These are phyloP conservation scores for Raffaelea albimanens DNA, from an alignment of 2,329 filamentous ascomycete genomes.

Conservation along the genomic window DNA sequence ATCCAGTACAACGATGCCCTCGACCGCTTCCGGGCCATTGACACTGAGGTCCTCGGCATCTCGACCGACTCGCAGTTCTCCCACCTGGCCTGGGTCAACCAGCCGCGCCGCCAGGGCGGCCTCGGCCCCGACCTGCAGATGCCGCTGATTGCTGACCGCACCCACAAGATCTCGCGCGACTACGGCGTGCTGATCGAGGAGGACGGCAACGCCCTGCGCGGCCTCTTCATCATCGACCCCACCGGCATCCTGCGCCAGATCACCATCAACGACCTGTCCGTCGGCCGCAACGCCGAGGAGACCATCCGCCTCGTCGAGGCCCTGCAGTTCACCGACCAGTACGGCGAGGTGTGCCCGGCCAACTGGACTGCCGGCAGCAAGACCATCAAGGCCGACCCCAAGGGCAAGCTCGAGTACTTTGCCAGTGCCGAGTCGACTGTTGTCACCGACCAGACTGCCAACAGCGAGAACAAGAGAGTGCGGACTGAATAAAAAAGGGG, in stretches of 20 bases:
- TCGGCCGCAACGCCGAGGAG: constrained; percentile 56
- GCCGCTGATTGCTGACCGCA: constrained; percentile 53
- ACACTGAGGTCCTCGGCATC: constrained; percentile 49
- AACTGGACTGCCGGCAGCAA: constrained; percentile 38
- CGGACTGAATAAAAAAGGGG: neutral
- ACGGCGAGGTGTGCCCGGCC: constrained; percentile 62
- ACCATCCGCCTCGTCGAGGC: constrained; percentile 57
- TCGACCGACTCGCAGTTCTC: constrained; percentile 53
- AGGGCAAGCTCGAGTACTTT: constrained; percentile 42
- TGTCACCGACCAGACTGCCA: constrained; percentile 21
- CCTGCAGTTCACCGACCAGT: constrained; percentile 77
- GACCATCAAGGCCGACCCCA: constrained; percentile 42
- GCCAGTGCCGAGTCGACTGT: constrained; percentile 16
- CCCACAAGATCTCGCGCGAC: constrained; percentile 47
- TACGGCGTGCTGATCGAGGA: constrained; percentile 58
- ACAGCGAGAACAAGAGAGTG: constrained; percentile 3
- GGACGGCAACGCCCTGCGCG: constrained; percentile 52
- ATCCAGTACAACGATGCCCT: constrained; percentile 54
- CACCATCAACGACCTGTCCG: constrained; percentile 56
- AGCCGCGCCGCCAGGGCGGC: constrained; percentile 50
- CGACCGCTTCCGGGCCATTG: constrained; percentile 48
- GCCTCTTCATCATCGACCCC: constrained; percentile 58
- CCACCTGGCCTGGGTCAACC: constrained; percentile 48
- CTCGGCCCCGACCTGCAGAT: constrained; percentile 50
- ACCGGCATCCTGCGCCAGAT: constrained; percentile 52